phyloP scores from a whole-genome alignment of 805 yeast genomes.

The Clavispora carvajalis region DNA sequence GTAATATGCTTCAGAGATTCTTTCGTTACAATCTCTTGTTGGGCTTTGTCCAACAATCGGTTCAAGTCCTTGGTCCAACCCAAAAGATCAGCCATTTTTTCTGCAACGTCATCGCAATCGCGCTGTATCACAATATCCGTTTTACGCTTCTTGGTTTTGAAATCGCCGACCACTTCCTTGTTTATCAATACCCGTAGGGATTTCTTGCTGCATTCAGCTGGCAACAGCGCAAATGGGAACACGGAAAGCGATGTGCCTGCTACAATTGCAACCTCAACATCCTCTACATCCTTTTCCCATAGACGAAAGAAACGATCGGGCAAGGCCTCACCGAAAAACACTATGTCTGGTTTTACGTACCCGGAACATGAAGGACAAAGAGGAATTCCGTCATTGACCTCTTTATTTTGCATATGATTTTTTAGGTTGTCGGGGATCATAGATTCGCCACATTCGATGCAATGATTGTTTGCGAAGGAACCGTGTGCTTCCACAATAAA shows the following conservation, averaged over 20 bases:
- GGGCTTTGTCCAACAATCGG: slow-evolving; percentile 22
- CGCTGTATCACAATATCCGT: slow-evolving; percentile 58
- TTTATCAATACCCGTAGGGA: slow-evolving; percentile 65
- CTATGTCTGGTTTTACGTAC: slow-evolving; percentile 86
- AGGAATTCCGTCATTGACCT: slow-evolving; percentile 38
- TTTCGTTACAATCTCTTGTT: background rate
- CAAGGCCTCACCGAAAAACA: slow-evolving; percentile 86
- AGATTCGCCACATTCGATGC: slow-evolving; percentile 64
- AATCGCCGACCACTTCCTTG: slow-evolving; percentile 73
- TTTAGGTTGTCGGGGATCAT: slow-evolving; percentile 47
- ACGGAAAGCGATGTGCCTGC: slow-evolving; percentile 93
- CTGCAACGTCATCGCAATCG: slow-evolving; percentile 64
- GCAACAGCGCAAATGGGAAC: slow-evolving; percentile 83
- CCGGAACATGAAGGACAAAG: slow-evolving; percentile 65
- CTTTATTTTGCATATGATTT: slow-evolving; percentile 27
- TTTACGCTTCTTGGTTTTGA: slow-evolving; percentile 39
- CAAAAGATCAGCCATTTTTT: slow-evolving; percentile 43
- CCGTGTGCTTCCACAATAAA: slow-evolving; percentile 90
- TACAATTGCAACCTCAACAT: slow-evolving; percentile 68
- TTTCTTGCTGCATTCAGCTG: slow-evolving; percentile 50
- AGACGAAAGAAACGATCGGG: slow-evolving; percentile 64
- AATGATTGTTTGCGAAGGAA: slow-evolving; percentile 78
- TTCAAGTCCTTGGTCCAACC: slow-evolving; percentile 64
- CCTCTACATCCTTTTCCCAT: slow-evolving; percentile 55
- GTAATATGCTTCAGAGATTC: background rate